phyloP scores from a whole-genome alignment of 2,329 filamentous ascomycete genomes.

The Tolypocladium ovalisporum region DNA sequence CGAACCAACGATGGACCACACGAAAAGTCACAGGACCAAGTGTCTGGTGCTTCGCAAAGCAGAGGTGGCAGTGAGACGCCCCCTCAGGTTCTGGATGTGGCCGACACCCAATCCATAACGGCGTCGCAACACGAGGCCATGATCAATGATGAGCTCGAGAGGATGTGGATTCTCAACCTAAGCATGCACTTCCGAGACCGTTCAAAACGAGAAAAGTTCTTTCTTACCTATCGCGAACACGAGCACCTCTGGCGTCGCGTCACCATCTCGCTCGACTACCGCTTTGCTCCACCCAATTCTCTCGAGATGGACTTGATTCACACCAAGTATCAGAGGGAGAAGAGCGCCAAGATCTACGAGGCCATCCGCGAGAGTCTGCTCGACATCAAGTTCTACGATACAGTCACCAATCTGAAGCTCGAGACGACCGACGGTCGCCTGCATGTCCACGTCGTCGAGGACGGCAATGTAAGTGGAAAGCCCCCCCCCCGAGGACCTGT shows the following conservation, averaged over 20 bases:
- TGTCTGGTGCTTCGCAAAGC: background rate
- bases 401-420: conserved; percentile 89
- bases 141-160: conserved; percentile 73
- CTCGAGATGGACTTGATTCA: conserved; percentile 73
- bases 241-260: conserved; percentile 75
- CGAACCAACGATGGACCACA: conserved; percentile 5
- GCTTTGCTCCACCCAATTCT: conserved; percentile 66
- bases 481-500: background rate
- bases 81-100: conserved; percentile 13
- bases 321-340: conserved; percentile 78
- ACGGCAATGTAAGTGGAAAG: conserved; percentile 56
- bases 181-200: conserved; percentile 97
- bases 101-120: conserved; percentile 37
- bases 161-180: conserved; percentile 88
- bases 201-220: conserved; percentile 92
- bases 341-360: conserved; percentile 87
- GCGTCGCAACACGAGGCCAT: conserved; percentile 48
- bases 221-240: conserved; percentile 82
- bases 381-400: conserved; percentile 95
- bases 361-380: conserved; percentile 81
- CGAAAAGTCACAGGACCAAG: background rate
- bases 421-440: conserved; percentile 79
- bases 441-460: conserved; percentile 96
- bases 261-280: conserved; percentile 90
- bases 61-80: conserved; percentile 7